Evolutionary conservation across 345 rosid species (phyloP).

Genomic region (Eucalyptus erythrocorys): DNA sequence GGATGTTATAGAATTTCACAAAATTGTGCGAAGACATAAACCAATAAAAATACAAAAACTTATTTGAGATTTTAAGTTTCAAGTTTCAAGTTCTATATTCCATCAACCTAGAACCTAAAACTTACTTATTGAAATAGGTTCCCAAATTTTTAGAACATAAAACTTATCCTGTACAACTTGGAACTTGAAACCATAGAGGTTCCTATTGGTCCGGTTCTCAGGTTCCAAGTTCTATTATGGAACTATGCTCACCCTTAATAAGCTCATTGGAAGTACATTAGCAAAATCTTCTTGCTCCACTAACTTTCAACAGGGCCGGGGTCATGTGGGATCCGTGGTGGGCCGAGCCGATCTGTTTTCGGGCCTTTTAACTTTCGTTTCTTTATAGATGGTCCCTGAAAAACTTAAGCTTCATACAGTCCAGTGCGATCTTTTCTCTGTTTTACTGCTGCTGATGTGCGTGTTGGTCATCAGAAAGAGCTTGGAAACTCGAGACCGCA

Average conservation of each 20-base stretch:
- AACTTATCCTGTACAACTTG: too few species aligned
- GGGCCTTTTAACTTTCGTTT: background rate
- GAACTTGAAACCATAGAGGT: too few species aligned
- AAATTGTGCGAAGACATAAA: too few species aligned
- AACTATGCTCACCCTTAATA: too few species aligned
- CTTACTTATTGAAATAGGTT: too few species aligned
- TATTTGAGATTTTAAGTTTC: too few species aligned
- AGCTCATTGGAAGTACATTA: background rate
- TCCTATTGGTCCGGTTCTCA: too few species aligned
- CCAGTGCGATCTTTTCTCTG: background rate
- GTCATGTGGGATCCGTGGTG: background rate
- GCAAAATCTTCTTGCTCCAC: background rate
- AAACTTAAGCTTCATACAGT: background rate
- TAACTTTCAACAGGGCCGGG: background rate
- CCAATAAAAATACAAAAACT: too few species aligned
- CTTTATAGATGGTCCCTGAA: background rate
- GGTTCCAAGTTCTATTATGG: too few species aligned
- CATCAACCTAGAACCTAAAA: fast-evolving
- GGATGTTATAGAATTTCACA: too few species aligned
- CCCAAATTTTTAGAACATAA: too few species aligned
- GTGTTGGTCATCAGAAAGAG: background rate
- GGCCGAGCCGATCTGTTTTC: background rate
- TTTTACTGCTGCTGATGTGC: background rate
- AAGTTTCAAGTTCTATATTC: too few species aligned
- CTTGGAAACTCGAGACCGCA: background rate